These are phyloP conservation scores for Ophiostoma piceae DNA, from an alignment of 2,329 filamentous ascomycete genomes.

Conservation along the genomic window DNA sequence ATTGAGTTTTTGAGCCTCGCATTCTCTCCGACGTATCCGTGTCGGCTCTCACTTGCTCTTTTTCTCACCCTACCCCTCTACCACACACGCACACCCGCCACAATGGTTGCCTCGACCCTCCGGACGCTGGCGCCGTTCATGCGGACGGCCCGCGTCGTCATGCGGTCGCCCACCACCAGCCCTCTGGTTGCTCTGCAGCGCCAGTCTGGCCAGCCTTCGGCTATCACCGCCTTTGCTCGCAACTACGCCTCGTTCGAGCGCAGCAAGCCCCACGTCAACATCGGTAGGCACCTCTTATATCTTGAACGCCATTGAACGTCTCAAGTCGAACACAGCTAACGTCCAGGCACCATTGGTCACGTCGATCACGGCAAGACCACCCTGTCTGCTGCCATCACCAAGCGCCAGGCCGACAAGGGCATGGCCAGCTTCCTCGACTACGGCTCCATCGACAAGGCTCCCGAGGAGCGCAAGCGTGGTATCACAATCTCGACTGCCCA, in stretches of 20 bases:
- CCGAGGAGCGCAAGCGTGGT: slow-evolving; percentile 98
- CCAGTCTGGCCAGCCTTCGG: slow-evolving; percentile 51
- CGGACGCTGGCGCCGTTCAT: slow-evolving; percentile 73
- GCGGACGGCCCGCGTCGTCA: slow-evolving; percentile 71
- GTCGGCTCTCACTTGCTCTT: slow-evolving; percentile 18
- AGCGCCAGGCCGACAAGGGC: slow-evolving; percentile 93
- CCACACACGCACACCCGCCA: slow-evolving; percentile 21
- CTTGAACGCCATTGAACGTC: not conserved
- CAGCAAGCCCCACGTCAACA: slow-evolving; percentile 96
- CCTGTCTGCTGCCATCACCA: slow-evolving; percentile 96
- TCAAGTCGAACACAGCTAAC: not conserved
- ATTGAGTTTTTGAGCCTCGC: not conserved
- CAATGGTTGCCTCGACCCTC: slow-evolving; percentile 72
- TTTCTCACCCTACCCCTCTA: slow-evolving; percentile 17
- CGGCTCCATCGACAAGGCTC: slow-evolving; percentile 96
- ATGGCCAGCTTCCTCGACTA: slow-evolving; percentile 94
- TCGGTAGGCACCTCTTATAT: slow-evolving; percentile 43
- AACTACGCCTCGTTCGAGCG: slow-evolving; percentile 72
- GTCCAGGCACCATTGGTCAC: slow-evolving; percentile 81
- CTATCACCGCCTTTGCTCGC: slow-evolving; percentile 60
- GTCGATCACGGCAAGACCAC: slow-evolving; percentile 99
- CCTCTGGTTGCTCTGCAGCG: slow-evolving; percentile 71
- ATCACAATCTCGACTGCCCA: slow-evolving; percentile 98
- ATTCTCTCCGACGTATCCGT: not conserved
- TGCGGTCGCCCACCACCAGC: slow-evolving; percentile 51